A percentile compares a stretch with the other conserved stretches of the same genome.
Conservation (phyloP, 768 basidiomycete genomes). For the Lactifluus echinatus region DNA sequence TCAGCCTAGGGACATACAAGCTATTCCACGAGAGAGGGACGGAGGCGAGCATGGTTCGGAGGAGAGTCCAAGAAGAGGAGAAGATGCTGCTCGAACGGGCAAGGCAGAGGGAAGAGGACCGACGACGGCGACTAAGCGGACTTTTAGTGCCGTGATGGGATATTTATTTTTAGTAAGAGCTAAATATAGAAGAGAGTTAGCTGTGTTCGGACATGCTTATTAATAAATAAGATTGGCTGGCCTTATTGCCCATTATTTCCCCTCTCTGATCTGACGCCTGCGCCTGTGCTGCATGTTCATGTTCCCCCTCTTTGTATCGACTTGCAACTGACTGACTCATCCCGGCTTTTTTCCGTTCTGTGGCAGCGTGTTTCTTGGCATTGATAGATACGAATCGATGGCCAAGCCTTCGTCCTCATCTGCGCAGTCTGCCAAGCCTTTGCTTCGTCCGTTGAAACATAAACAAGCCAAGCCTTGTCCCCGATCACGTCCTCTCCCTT, state of each 20-base stretch:
- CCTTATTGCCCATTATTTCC: not conserved
- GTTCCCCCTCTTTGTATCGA: not conserved
- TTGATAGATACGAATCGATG: conserved; percentile 15
- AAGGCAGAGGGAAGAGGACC: conserved; percentile 45
- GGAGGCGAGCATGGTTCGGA: conserved; percentile 48
- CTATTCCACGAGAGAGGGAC: conserved; percentile 56
- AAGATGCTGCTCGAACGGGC: conserved; percentile 32
- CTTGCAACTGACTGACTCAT: not conserved
- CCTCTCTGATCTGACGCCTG: too few species aligned
- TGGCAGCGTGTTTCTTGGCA: too few species aligned
- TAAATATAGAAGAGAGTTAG: not conserved
- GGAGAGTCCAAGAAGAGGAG: conserved; percentile 30
- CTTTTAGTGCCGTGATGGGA: not conserved
- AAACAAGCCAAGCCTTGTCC: not conserved
- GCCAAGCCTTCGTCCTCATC: conserved; percentile 23
- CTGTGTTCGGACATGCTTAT: not conserved
- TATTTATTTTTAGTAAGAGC: not conserved
- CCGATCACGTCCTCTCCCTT: conserved; percentile 5
- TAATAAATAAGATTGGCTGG: not conserved
- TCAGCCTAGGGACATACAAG: conserved; percentile 55
- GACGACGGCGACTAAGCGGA: conserved; percentile 31
- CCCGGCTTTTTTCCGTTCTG: not conserved
- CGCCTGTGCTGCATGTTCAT: too few species aligned
- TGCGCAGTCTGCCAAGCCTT: conserved; percentile 1
- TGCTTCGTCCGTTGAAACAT: not conserved